Evolutionary conservation across 176 grass and related monocot species (phyloP).

Genomic region (Elymus sibiricus): DNA sequence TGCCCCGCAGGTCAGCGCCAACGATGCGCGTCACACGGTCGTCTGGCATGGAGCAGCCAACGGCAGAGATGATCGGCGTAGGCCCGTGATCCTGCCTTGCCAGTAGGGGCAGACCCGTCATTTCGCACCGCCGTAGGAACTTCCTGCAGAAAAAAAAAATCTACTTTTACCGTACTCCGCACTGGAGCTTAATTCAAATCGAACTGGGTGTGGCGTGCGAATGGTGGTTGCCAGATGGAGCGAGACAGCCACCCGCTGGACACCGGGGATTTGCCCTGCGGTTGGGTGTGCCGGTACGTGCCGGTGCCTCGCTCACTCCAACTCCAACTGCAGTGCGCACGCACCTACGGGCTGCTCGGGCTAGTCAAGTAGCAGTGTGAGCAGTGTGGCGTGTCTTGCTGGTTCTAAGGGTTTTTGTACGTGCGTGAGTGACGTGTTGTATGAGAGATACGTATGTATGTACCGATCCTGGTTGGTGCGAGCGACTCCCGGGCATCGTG

Average conservation of each 20-base stretch:
- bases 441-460: too few species aligned
- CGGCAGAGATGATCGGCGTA: not conserved
- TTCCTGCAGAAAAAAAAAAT: too few species aligned
- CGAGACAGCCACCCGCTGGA: not conserved
- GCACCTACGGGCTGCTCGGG: too few species aligned
- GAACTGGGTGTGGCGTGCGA: not conserved
- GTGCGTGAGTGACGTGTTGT: too few species aligned
- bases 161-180: not conserved
- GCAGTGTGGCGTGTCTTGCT: too few species aligned
- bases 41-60: not conserved
- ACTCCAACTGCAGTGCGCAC: too few species aligned
- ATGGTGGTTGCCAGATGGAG: not conserved
- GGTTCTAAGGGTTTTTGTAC: too few species aligned
- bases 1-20: not conserved
- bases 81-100: not conserved
- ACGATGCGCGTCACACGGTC: not conserved
- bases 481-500: too few species aligned
- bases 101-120: not conserved
- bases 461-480: too few species aligned
- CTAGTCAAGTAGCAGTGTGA: too few species aligned
- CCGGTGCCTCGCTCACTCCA: not conserved
- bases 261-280: not conserved
- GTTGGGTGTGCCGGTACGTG: not conserved
- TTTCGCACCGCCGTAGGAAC: not conserved
- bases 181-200: not conserved